Evolutionary conservation across 495 filamentous ascomycete species (phyloP), one percentile per base, ranked within the genome.

Genomic region (Pseudomonodictys pantanalensis): DNA sequence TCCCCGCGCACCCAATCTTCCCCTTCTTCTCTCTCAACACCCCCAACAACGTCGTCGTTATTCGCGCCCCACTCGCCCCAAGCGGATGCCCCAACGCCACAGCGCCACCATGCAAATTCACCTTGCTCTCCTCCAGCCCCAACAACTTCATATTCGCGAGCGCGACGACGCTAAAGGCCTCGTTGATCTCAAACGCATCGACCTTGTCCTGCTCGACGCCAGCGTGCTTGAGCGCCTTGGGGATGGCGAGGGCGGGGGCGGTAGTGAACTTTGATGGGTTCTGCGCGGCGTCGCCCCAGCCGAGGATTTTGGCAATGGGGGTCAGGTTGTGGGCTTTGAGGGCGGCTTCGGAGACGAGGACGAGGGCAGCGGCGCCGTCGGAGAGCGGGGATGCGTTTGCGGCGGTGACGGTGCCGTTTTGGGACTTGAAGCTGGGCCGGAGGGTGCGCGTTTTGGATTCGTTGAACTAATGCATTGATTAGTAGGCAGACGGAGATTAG

Each of bases 101-200:
- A 42, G 95, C 89, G 68, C 93, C 93, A 60, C 93, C 93, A 65
- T 95, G 92, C 22, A 96, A 78, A 75, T 98, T 98, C 60, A 98
- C 92, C 77, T 92, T 95, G 32, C 90, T 88, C 62, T 89, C 84
- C 46, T 79, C 76, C 44, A 98, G 71, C 49, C 76, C 78, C 28
- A 98, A 84, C 35, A 97, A 69, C 80, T 97, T 96, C 76, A 95
- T 81, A 76, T 98, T 98, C 56, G 93, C 92, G 45, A 97, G 77
- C 15, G 93, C 92, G 43, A 98, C 93, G 23, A 98, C 93, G 41
- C 87, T 91, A 81, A 98, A 98, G 5, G 93, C 93, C 77, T 98
- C 93, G 75, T 98, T 98, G 79, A 98, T 96, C 80, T 98, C 93
- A 68, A 92, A 97, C 62, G 85, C 92, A 68, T 97, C 92, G 48